Evolutionary conservation across 2,329 filamentous ascomycete species (phyloP), one percentile per base, ranked within the genome.

Genomic region (Aspergillus candidus): DNA sequence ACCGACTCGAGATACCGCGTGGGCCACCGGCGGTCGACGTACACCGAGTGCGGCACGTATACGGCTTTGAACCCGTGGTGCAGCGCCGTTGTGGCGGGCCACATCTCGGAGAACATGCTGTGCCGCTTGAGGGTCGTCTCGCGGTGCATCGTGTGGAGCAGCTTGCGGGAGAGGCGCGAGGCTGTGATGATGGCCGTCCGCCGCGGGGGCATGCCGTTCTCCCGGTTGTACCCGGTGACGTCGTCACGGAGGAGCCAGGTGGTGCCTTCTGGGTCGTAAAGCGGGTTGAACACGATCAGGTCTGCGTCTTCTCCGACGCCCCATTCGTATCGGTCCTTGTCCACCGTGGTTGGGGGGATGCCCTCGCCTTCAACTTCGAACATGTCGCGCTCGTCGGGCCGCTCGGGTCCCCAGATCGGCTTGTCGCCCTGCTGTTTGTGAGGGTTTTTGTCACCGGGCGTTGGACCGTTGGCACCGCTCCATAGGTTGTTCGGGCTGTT

Each of bases 81-180:
- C 8, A 97, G 76, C 1, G 90, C 87, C 1, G 87, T 82, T 0
- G 86, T 93, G 1, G 84, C 84, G 0, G 90, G 88, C 88, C 88
- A 96, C 90, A 96, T 96, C 67, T 97, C 91, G 0, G 89, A 87
- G 63, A 94, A 94, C 72, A 93, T 94, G 52, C 87, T 86, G 66
- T 94, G 86, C 56, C 89, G 90, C 60, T 84, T 83, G 57, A 87
- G 78, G 27, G 83, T 81, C 4, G 90, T 95, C 71, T 95, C 89
- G 43, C 82, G 79, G 72, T 97, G 91, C 91, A 97, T 97, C 13
- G 84, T 84, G 49, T 82, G 73, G 11, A 97, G 76, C 38, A 96
- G 79, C 37, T 81, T 81, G 38, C 83, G 82, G 11, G 86, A 93
- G 70, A 97, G 84, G 41, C 91, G 82, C 1, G 85, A 85, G 0